These are phyloP conservation scores for Ogataea nakhonphanomensis DNA, from an alignment of 805 yeast species.

Conservation along the genomic window DNA sequence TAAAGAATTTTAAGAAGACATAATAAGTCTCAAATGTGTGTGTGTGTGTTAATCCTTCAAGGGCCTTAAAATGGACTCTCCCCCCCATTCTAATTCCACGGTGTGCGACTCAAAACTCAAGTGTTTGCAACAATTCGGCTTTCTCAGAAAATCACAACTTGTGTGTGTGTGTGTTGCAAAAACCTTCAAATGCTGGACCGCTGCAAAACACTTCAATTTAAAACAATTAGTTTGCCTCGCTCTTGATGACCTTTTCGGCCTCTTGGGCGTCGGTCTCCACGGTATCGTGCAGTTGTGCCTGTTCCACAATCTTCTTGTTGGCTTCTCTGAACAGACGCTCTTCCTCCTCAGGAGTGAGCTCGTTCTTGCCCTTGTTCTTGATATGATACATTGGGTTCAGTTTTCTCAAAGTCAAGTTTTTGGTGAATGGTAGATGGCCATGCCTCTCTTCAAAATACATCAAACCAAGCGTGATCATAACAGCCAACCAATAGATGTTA, in stretches of 20 bases:
- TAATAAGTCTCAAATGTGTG: constrained; percentile 3
- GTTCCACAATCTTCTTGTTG: constrained; percentile 28
- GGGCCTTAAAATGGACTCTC: constrained; percentile 18
- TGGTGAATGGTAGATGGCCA: constrained; percentile 75
- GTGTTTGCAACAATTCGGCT: background rate
- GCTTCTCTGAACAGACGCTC: constrained; percentile 48
- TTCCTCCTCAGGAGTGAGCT: constrained; percentile 50
- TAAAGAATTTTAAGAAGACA: too few species aligned
- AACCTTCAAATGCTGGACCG: background rate
- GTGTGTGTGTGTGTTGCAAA: constrained; percentile 13
- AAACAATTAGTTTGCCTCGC: background rate
- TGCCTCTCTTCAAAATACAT: constrained; percentile 81
- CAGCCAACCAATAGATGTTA: constrained; percentile 80
- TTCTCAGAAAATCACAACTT: background rate
- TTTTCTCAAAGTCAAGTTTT: constrained; percentile 43
- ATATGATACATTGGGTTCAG: constrained; percentile 73
- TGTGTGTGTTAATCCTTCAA: constrained; percentile 4
- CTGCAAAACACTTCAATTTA: too few species aligned
- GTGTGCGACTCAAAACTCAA: constrained; percentile 4
- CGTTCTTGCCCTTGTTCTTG: constrained; percentile 62
- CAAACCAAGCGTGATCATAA: constrained; percentile 51
- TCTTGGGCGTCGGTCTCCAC: background rate
- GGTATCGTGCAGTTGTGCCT: constrained; percentile 8
- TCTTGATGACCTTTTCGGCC: constrained; percentile 6
- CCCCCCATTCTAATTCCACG: constrained; percentile 20